Evolutionary conservation across 192 early-diverging fungal species (phyloP).

Genomic region (Coemansia sp.): DNA sequence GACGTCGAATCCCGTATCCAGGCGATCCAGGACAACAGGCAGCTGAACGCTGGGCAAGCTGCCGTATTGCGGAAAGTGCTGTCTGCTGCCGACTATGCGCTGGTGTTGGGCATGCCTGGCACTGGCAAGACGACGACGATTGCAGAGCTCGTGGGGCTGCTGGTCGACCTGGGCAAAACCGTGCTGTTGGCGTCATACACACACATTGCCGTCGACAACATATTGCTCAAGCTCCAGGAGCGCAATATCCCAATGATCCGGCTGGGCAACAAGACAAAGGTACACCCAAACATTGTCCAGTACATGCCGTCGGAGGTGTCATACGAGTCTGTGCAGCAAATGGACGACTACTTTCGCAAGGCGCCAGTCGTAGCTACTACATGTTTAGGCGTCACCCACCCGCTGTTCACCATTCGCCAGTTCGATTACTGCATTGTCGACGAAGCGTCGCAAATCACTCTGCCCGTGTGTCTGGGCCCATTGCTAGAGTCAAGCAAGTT

Average conservation of each 20-base stretch:
- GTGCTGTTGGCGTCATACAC: slow-evolving; percentile 90
- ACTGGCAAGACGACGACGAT: slow-evolving; percentile 95
- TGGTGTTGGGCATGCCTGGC: slow-evolving; percentile 96
- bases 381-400: slow-evolving; percentile 79
- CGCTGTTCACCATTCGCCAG: slow-evolving; percentile 66
- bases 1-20: slow-evolving; percentile 16
- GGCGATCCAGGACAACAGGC: slow-evolving; percentile 15
- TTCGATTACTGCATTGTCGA: slow-evolving; percentile 98
- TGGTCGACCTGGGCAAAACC: slow-evolving; percentile 67
- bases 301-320: slow-evolving; percentile 35
- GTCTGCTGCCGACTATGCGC: slow-evolving; percentile 75
- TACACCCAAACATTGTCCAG: slow-evolving; percentile 54
- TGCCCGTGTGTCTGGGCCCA: slow-evolving; percentile 89
- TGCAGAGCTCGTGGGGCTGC: slow-evolving; percentile 66
- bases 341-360: slow-evolving; percentile 60
- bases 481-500: slow-evolving; percentile 77
- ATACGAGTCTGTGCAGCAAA: slow-evolving; percentile 59
- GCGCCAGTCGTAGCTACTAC: slow-evolving; percentile 81
- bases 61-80: slow-evolving; percentile 71
- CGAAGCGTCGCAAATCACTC: slow-evolving; percentile 91
- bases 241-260: slow-evolving; percentile 64
- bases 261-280: slow-evolving; percentile 67
- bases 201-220: slow-evolving; percentile 89
- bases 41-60: slow-evolving; percentile 73
- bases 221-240: slow-evolving; percentile 82